phyloP scores from a whole-genome alignment of 2,329 filamentous ascomycete genomes.

The Beauveria scarabaeidicola region DNA sequence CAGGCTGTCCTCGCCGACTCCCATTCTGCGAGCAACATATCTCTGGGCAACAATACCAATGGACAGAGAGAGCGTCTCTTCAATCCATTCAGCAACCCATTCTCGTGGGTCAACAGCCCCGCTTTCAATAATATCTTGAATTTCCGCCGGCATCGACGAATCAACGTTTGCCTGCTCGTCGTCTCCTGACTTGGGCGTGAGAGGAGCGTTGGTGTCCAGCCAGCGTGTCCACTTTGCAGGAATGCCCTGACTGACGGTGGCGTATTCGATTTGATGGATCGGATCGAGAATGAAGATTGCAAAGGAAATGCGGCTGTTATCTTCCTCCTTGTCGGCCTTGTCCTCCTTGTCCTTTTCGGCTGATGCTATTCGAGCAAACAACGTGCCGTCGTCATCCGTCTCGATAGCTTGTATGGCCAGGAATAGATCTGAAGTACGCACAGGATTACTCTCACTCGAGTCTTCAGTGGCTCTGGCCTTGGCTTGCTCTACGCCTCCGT shows the following conservation, averaged over 20 bases:
- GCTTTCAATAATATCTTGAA: constrained; percentile 70
- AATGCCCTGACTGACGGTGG: constrained; percentile 71
- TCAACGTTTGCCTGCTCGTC: constrained; percentile 31
- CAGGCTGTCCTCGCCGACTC: constrained; percentile 72
- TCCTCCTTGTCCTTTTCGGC: constrained; percentile 48
- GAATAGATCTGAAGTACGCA: constrained; percentile 90
- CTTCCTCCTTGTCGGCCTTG: constrained; percentile 38
- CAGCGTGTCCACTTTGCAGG: constrained; percentile 83
- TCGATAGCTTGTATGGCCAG: constrained; percentile 84
- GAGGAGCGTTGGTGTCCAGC: constrained; percentile 67
- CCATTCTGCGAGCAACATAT: constrained; percentile 93
- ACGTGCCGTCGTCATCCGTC: constrained; percentile 51
- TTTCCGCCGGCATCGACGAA: constrained; percentile 62
- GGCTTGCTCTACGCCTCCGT: constrained; percentile 72
- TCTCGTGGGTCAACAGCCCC: constrained; percentile 82
- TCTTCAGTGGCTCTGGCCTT: constrained; percentile 71
- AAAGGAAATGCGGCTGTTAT: constrained; percentile 61
- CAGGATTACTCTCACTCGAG: constrained; percentile 76
- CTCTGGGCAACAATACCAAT: constrained; percentile 85
- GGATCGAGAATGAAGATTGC: constrained; percentile 79
- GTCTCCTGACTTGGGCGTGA: constrained; percentile 45
- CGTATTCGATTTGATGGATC: constrained; percentile 82
- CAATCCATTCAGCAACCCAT: constrained; percentile 96
- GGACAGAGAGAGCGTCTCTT: constrained; percentile 70
- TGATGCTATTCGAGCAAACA: constrained; percentile 56